Percentiles rank a stretch among this genome's conserved stretches.
Evolutionary conservation across 768 basidiomycete genomes (phyloP).

Genomic region (Cyclocybe aegerita): DNA sequence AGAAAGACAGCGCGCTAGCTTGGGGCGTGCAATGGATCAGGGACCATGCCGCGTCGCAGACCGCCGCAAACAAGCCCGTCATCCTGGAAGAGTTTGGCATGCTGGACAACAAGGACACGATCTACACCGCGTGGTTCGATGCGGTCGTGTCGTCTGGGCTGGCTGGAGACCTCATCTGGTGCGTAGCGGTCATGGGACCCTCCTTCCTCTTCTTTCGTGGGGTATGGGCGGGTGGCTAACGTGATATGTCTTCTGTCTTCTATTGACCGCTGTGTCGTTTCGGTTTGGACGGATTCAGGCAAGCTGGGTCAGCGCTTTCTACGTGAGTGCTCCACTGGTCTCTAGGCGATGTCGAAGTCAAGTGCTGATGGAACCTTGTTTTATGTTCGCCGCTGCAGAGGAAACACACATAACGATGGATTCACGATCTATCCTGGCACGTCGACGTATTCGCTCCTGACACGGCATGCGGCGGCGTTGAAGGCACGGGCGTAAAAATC

Average conservation of each 20-base stretch:
- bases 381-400: slow-evolving; percentile 17
- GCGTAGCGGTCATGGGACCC: not conserved
- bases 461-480: slow-evolving; percentile 34
- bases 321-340: slow-evolving; percentile 8
- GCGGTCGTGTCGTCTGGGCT: too few relatives aligned
- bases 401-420: slow-evolving; percentile 44
- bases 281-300: slow-evolving; percentile 15
- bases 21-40: slow-evolving; percentile 58
- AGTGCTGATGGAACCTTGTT: not conserved
- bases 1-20: slow-evolving; percentile 32
- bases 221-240: not conserved
- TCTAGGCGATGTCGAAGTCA: not conserved
- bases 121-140: too few relatives aligned
- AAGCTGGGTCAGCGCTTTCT: slow-evolving; percentile 26
- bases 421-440: slow-evolving; percentile 42
- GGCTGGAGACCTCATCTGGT: not conserved
- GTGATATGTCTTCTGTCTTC: not conserved
- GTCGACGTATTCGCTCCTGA: slow-evolving; percentile 33
- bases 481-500: slow-evolving; percentile 32
- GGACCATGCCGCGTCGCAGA: slow-evolving; percentile 51
- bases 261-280: too few relatives aligned
- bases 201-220: not conserved
- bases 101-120: not conserved
- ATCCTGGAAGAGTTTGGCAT: slow-evolving; percentile 58
- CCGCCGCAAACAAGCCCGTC: slow-evolving; percentile 49